Evolutionary conservation across 768 basidiomycete genomes (phyloP).

Genomic region (Tricholoma sp.): DNA sequence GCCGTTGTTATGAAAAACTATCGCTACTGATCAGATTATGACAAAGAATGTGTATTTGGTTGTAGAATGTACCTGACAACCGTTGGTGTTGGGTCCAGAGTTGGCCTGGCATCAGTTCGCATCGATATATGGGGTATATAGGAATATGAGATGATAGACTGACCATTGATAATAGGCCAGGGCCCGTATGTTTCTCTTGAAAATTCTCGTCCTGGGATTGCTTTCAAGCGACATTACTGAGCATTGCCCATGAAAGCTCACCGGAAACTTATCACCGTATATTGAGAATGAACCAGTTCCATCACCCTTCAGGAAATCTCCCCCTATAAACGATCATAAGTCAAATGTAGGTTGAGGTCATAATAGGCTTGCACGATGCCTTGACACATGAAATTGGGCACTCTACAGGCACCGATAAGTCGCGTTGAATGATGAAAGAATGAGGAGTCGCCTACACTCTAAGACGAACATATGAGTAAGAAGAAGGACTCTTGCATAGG

Average conservation of each 20-base stretch:
- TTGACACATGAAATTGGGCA: conserved; percentile 96
- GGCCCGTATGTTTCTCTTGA: conserved; percentile 76
- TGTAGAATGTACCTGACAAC: conserved; percentile 59
- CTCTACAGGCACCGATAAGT: conserved; percentile 38
- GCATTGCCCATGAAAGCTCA: conserved; percentile 28
- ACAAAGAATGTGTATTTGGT: background rate
- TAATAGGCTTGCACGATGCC: conserved; percentile 37
- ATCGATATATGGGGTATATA: background rate
- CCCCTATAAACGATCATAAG: conserved; percentile 47
- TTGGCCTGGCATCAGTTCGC: conserved; percentile 62
- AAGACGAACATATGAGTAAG: conserved; percentile 12
- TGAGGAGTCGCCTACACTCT: conserved; percentile 59
- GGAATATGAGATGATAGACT: conserved; percentile 5
- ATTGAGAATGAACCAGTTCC: conserved; percentile 97
- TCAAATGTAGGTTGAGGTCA: background rate
- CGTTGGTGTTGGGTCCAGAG: conserved; percentile 91
- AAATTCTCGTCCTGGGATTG: conserved; percentile 91
- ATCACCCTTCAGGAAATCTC: conserved; percentile 92
- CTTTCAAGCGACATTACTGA: background rate
- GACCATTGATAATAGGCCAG: conserved; percentile 92
- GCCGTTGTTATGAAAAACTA: conserved; percentile 97
- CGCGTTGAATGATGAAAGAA: conserved; percentile 1
- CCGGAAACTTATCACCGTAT: conserved; percentile 91
- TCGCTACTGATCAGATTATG: background rate
- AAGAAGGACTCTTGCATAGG: background rate